phyloP scores from a whole-genome alignment of 768 basidiomycete species.

The Trametes sanguinea region DNA sequence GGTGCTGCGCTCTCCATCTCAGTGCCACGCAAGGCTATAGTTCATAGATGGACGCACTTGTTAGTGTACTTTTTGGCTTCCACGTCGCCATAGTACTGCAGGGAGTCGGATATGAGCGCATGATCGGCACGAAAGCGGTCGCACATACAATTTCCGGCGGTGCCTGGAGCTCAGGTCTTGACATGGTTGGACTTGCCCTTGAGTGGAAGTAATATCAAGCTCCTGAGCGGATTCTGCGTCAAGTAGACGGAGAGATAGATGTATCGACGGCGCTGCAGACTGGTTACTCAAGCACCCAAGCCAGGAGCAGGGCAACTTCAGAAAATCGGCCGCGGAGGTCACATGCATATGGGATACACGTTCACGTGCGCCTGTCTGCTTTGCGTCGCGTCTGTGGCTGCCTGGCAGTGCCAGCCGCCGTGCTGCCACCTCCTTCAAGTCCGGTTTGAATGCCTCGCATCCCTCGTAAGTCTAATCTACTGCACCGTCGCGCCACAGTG shows the following conservation, averaged over 20 bases:
- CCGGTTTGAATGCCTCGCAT: no score
- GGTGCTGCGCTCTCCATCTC: slow-evolving; percentile 51
- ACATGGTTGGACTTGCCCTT: slow-evolving; percentile 42
- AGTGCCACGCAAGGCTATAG: not conserved
- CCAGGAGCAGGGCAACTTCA: not conserved
- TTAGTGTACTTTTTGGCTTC: slow-evolving; percentile 97
- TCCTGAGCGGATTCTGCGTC: no score
- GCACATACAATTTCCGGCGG: slow-evolving; percentile 72
- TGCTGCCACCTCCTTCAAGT: no score
- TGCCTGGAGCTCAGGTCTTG: slow-evolving; percentile 61
- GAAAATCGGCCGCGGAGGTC: slow-evolving; percentile 15
- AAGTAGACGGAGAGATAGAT: no score
- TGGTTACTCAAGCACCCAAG: no score
- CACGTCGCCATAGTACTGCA: slow-evolving; percentile 92
- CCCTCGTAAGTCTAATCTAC: no score
- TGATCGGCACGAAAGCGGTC: not conserved
- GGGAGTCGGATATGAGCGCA: not conserved
- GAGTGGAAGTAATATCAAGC: no score
- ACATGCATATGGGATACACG: slow-evolving; percentile 14
- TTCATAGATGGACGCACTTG: slow-evolving; percentile 54
- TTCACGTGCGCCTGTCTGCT: slow-evolving; percentile 6
- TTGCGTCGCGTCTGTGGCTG: not conserved
- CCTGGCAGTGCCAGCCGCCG: not conserved
- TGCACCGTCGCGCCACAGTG: no score
- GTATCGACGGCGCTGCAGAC: no score